phyloP scores from a whole-genome alignment of 176 grass and related monocot genomes.

The Ampelocalamus luodianensis region DNA sequence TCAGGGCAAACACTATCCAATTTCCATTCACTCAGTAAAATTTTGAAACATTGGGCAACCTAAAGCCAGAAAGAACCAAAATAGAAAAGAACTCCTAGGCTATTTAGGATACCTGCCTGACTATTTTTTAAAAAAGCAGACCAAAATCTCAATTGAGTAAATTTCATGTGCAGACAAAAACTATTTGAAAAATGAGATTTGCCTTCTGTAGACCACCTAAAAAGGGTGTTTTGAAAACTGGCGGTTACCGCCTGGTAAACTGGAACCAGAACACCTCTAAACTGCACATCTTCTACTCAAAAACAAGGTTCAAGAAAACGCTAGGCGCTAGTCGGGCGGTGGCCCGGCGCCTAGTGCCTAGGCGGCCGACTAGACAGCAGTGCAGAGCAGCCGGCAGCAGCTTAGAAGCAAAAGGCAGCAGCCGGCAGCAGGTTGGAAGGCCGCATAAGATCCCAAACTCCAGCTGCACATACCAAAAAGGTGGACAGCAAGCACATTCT shows the following conservation, averaged over 20 bases:
- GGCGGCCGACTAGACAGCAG: no score
- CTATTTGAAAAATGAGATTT: neutral
- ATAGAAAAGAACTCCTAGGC: neutral
- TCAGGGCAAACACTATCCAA: neutral
- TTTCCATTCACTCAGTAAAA: neutral
- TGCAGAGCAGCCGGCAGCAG: no score
- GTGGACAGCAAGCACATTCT: no score
- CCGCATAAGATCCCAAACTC: no score
- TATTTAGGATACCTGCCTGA: neutral
- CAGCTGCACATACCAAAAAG: no score
- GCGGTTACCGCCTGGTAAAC: neutral
- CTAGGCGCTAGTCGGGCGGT: no score
- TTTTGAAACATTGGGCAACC: constrained; percentile 8
- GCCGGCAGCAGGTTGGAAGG: no score
- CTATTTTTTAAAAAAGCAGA: neutral
- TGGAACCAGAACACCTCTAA: no score
- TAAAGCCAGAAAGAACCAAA: neutral
- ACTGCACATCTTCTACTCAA: neutral
- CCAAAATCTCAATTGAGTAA: neutral
- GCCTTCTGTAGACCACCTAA: neutral
- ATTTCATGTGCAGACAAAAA: neutral
- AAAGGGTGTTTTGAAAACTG: neutral
- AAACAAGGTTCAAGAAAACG: no score
- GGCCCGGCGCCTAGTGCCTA: no score
- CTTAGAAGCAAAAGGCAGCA: no score